Evolutionary conservation across 495 filamentous ascomycete species (phyloP).

Genomic region (Halenospora varia): DNA sequence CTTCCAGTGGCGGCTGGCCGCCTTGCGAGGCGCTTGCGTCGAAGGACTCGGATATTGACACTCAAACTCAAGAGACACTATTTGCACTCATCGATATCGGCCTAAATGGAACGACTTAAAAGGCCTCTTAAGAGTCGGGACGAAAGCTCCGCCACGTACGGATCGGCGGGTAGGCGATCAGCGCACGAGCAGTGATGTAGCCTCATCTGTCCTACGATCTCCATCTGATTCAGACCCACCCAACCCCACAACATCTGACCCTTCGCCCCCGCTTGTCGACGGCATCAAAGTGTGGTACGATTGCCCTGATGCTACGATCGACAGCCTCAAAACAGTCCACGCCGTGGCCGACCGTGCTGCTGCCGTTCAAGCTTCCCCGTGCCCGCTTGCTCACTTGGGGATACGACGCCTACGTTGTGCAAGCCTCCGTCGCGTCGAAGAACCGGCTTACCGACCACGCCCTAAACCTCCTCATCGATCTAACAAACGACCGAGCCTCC

Average conservation of each 20-base stretch:
- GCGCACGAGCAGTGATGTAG: conserved; percentile 13
- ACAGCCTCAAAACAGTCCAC: conserved; percentile 11
- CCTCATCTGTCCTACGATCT: conserved; percentile 12
- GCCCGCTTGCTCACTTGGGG: conserved; percentile 30
- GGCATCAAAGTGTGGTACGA: conserved; percentile 29
- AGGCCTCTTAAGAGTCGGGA: conserved; percentile 14
- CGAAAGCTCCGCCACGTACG: conserved; percentile 10
- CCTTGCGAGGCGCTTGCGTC: conserved; percentile 12
- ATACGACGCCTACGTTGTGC: conserved; percentile 28
- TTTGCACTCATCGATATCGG: conserved; percentile 18
- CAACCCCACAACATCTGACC: conserved; percentile 14
- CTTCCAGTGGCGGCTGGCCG: conserved; percentile 15
- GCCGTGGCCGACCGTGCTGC: conserved; percentile 27
- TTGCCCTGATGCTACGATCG: conserved; percentile 32
- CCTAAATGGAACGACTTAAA: conserved; percentile 16
- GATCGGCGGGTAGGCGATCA: conserved; percentile 8
- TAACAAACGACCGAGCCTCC: conserved; percentile 16
- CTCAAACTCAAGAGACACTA: conserved; percentile 15
- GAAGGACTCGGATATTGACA: conserved; percentile 16
- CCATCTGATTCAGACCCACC: conserved; percentile 17
- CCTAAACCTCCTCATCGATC: conserved; percentile 23
- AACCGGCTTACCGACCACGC: conserved; percentile 28
- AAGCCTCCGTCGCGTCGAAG: conserved; percentile 11
- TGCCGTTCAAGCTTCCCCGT: conserved; percentile 17
- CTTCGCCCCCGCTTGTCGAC: conserved; percentile 23